Percentiles rank a stretch among this genome's conserved stretches.
Evolutionary conservation across 2,329 filamentous ascomycete genomes (phyloP).

Genomic region (Colletotrichum musae): DNA sequence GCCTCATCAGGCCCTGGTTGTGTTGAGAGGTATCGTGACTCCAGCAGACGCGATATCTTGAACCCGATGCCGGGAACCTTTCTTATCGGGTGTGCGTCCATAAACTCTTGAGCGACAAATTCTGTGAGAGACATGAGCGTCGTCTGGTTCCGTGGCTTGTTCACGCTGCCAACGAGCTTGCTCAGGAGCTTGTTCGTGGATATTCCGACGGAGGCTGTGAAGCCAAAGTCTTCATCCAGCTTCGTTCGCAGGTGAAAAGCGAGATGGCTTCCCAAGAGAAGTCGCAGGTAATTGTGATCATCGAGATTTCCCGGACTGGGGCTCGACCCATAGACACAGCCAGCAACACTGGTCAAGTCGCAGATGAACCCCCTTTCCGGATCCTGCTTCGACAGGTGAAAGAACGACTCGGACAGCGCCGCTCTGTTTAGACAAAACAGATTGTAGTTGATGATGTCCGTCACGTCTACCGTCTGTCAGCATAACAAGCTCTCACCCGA

Average conservation of each 20-base stretch:
- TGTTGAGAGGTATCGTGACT: constrained; percentile 50
- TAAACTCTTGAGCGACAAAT: constrained; percentile 73
- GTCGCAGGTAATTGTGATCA: constrained; percentile 66
- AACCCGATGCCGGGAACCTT: constrained; percentile 89
- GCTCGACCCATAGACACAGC: constrained; percentile 63
- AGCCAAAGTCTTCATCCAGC: constrained; percentile 83
- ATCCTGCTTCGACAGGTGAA: constrained; percentile 80
- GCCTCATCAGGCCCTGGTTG: constrained; percentile 27
- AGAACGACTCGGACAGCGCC: constrained; percentile 79
- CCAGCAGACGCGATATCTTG: constrained; percentile 71
- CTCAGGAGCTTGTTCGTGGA: constrained; percentile 89
- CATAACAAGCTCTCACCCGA: not conserved
- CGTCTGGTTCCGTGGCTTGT: constrained; percentile 92
- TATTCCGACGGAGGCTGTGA: constrained; percentile 89
- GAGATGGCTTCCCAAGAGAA: constrained; percentile 86
- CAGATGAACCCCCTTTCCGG: constrained; percentile 86
- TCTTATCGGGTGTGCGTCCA: constrained; percentile 82
- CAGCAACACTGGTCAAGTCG: constrained; percentile 78
- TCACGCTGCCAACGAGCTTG: constrained; percentile 85
- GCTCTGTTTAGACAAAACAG: constrained; percentile 76
- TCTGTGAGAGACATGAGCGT: constrained; percentile 79
- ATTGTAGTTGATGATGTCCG: constrained; percentile 90
- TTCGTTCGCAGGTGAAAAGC: constrained; percentile 80
- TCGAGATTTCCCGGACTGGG: constrained; percentile 46
- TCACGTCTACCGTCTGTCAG: constrained; percentile 80